These are phyloP conservation scores for Melampsora americana DNA, from an alignment of 1,284 basidiomycete species.

Conservation along the genomic window DNA sequence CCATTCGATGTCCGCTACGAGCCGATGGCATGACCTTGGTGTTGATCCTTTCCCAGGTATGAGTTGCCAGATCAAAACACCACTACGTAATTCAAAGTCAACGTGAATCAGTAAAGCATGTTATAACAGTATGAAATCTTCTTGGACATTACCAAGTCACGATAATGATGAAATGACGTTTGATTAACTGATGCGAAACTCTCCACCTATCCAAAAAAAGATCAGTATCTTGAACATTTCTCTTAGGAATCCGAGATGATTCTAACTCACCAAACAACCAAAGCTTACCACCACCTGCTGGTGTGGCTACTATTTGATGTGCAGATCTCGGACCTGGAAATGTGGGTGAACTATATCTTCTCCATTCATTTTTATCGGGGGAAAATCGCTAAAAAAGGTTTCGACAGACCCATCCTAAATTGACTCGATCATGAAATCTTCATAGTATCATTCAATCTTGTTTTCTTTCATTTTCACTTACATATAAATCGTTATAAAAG, in stretches of 20 bases:
- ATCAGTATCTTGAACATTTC: neutral
- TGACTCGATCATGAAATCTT: too few species aligned
- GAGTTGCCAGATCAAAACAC: constrained; percentile 65
- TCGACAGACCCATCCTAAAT: neutral
- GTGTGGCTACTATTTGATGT: constrained; percentile 71
- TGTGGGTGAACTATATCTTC: constrained; percentile 73
- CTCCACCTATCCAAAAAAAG: constrained; percentile 62
- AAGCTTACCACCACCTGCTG: constrained; percentile 73
- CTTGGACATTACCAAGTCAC: constrained; percentile 61
- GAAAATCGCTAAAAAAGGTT: constrained; percentile 66
- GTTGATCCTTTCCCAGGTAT: constrained; percentile 86
- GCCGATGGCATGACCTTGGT: constrained; percentile 75
- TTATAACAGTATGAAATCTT: neutral
- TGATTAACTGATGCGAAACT: constrained; percentile 81
- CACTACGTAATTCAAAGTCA: constrained; percentile 51
- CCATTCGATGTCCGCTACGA: constrained; percentile 85
- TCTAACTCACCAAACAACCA: constrained; percentile 69
- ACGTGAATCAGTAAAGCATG: too few species aligned
- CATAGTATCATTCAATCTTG: too few species aligned
- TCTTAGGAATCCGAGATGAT: neutral
- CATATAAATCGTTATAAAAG: constrained; percentile 42
- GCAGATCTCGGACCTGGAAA: constrained; percentile 80
- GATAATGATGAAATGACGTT: constrained; percentile 84
- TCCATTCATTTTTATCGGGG: constrained; percentile 84
- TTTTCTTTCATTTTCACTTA: neutral